These are phyloP conservation scores for Triticum monococcum DNA, from an alignment of 176 grass and related monocot species.

Conservation along the genomic window DNA sequence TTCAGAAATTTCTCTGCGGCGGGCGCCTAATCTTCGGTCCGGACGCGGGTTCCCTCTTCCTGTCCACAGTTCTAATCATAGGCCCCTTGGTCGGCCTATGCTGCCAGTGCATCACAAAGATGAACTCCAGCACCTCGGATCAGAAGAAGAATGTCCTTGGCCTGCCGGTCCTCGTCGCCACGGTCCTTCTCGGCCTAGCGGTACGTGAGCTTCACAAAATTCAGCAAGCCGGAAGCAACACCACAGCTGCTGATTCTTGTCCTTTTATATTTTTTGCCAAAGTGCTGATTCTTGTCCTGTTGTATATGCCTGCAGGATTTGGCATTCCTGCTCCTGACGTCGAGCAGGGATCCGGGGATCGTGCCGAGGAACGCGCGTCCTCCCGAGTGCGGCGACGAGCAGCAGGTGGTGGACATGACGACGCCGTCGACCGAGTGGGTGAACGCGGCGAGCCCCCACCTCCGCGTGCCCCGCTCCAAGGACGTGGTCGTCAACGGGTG, in stretches of 20 bases:
- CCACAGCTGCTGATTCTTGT: not conserved
- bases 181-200: slow-evolving; percentile 38
- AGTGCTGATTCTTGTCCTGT: not conserved
- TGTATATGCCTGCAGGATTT: slow-evolving; percentile 35
- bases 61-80: slow-evolving; percentile 56
- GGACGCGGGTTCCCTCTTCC: slow-evolving; percentile 65
- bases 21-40: slow-evolving; percentile 92
- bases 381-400: slow-evolving; percentile 24
- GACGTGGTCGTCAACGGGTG: slow-evolving; percentile 67
- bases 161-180: slow-evolving; percentile 46
- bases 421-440: slow-evolving; percentile 76
- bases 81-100: slow-evolving; percentile 56
- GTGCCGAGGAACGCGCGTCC: slow-evolving; percentile 72
- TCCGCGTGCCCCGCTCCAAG: slow-evolving; percentile 62
- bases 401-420: not conserved
- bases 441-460: slow-evolving; percentile 51
- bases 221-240: not conserved
- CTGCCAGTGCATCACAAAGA: slow-evolving; percentile 68
- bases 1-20: slow-evolving; percentile 82
- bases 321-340: slow-evolving; percentile 73
- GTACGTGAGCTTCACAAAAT: slow-evolving; percentile 26
- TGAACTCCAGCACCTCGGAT: slow-evolving; percentile 10
- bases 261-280: too few relatives aligned
- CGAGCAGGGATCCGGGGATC: slow-evolving; percentile 87
- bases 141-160: slow-evolving; percentile 50